Evolutionary conservation across 306 rosid species (phyloP).

Genomic region (Quercus agrifolia): DNA sequence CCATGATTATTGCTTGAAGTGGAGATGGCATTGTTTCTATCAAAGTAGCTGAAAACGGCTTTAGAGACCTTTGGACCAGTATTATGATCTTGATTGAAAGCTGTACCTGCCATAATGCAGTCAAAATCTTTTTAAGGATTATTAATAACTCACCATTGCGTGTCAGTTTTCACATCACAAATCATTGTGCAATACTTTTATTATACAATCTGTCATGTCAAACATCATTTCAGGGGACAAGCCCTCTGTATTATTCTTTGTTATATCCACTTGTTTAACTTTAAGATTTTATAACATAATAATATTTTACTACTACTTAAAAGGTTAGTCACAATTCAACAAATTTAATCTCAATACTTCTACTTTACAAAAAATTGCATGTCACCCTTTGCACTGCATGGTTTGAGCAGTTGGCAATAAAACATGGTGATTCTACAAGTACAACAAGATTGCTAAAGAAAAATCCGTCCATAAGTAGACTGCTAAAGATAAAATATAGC

Average conservation of each 20-base stretch:
- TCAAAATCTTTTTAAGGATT: slow-evolving; percentile 5
- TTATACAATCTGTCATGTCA: background rate
- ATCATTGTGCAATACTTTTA: background rate
- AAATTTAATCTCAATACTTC: background rate
- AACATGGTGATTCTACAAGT: background rate
- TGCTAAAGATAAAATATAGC: too few relatives aligned
- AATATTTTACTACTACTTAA: slow-evolving; percentile 1
- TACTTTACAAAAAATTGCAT: background rate
- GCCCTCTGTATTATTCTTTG: background rate
- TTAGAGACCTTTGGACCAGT: slow-evolving; percentile 21
- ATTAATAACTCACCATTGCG: background rate
- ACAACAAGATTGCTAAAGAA: background rate
- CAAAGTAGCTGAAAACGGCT: slow-evolving; percentile 20
- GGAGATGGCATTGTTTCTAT: slow-evolving; percentile 22
- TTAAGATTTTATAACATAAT: slow-evolving; percentile 1
- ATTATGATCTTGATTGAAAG: slow-evolving; percentile 15
- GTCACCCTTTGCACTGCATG: background rate
- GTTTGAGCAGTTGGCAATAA: background rate
- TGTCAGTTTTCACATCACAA: background rate
- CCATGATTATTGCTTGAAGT: slow-evolving; percentile 18
- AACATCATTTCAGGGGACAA: slow-evolving; percentile 9
- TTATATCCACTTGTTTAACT: background rate
- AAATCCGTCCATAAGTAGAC: too few relatives aligned
- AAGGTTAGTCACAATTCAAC: background rate
- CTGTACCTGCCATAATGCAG: slow-evolving; percentile 30